Base-by-base conservation (phyloP, 805 yeast genomes). In the Candida koratica region DNA sequence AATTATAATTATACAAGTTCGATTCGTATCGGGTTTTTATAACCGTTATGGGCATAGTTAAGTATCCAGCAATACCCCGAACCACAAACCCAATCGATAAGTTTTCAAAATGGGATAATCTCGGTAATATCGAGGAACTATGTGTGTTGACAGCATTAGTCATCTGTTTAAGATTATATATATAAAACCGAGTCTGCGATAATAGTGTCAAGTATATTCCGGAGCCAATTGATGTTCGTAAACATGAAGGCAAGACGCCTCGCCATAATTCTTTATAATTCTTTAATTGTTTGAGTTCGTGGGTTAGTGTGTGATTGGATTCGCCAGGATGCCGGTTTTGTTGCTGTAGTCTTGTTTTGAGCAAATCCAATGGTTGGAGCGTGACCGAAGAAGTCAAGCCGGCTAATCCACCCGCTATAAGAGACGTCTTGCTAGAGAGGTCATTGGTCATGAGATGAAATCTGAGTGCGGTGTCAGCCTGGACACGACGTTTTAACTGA, bases 41-140 rank as follows among this genome's bases (percentile, higher is more conserved):
- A 3, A 93, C 79, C 0, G 98, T 93, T 7, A 93, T 73, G 0
- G 98, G 98, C 98, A 93, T 93, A 5, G 96, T 86, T 6, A 85
- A 43, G 44, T 81, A 73, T 2, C 98, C 98, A 2, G 88, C 95
- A 1, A 75, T 39, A 0, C 88, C 87, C 38, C 98, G 67, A 1
- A 94, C 80, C 2, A 79, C 48, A 28, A 85, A 84, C 3, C 98
- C 97, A 0, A 89, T 71, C 5, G 75, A 35, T 34, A 89, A 60
- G 54, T 93, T 93, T 41, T 80, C 88, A 20, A 63, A 47, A 45
- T 77, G 79, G 3, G 84, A 66, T 24, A 93, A 68, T 52, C 76
- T 79, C 3, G 97, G 97, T 37, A 90, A 36, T 12, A 42, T 39
- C 8, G 47, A 42, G 7, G 48, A 26, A 11, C 44, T 29, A 22